Evolutionary conservation across 805 yeast species (phyloP), one percentile per base, ranked within the genome.

Genomic region (Huiozyma sinensis): DNA sequence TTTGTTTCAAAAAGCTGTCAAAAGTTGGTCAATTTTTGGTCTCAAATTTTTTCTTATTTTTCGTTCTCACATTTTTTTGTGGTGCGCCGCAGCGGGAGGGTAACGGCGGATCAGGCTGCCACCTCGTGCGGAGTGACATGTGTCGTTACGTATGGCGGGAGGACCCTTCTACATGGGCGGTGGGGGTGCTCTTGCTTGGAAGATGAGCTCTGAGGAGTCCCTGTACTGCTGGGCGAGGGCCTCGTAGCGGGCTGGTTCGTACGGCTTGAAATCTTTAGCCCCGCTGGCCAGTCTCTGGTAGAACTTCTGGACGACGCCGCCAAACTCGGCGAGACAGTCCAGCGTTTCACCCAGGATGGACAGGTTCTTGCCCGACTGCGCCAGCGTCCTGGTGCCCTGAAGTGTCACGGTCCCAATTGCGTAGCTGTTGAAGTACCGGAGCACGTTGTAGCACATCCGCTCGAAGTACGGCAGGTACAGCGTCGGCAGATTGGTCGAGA

Each of bases 401-500:
- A 51, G 52, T 2, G 55, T 52, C 13, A 55, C 45, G 7, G 61
- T 51, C 2, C 52, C 52, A 42, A 60, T 50, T 4, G 60, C 51
- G 41, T 58, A 51, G 12, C 60, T 58, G 52, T 79, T 81, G 58
- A 79, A 67, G 24, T 72, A 65, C 44, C 71, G 74, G 43, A 79
- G 54, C 8, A 75, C 44, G 36, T 70, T 77, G 28, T 65, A 47
- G 17, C 75, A 44, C 53, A 71, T 65, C 28, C 64, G 64, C 45
- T 74, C 77, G 36, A 77, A 65, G 6, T 54, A 49, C 0, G 58
- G 39, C 1, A 67, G 43, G 31, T 63, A 47, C 52, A 52, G 46
- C 0, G 56, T 63, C 29, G 82, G 82, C 51, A 85, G 74, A 31
- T 76, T 72, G 27, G 71, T 69, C 13, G 76, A 66, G 12, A 88